Conservation (phyloP, 305 asterid species). For the Fraxinus albicans region DNA sequence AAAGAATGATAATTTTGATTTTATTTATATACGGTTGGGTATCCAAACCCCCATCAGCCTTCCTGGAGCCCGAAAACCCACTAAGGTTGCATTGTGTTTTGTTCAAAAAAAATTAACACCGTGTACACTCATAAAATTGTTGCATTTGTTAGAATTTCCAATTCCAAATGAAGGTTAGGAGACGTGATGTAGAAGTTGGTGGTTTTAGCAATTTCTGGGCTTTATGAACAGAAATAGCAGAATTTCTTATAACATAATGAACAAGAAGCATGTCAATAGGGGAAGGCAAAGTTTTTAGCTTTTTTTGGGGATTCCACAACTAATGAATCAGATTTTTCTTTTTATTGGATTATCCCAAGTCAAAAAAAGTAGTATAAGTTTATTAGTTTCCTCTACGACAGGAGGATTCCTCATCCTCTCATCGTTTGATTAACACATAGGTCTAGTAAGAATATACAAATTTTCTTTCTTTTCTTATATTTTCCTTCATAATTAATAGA, state of each 20-base stretch:
- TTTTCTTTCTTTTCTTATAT: neutral
- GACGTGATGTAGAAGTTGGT: neutral
- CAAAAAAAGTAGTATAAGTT: neutral
- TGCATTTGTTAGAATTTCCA: neutral
- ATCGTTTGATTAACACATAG: neutral
- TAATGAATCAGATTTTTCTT: neutral
- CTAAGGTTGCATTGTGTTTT: too few relatives aligned
- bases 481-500: neutral
- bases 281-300: neutral
- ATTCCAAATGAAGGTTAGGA: neutral
- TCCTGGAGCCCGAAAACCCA: neutral
- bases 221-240: neutral
- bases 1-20: neutral
- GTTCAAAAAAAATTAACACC: neutral
- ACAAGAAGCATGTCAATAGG: neutral
- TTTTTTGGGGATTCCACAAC: neutral
- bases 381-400: neutral
- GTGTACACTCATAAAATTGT: neutral
- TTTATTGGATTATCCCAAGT: neutral
- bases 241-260: neutral
- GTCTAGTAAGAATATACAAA: neutral
- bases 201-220: neutral
- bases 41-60: neutral
- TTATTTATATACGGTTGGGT: neutral
- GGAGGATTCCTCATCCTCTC: neutral